Percentiles rank a stretch among this genome's conserved stretches.
phyloP scores from a whole-genome alignment of 1,284 basidiomycete genomes.

The Erythrobasidium hasegawianum region DNA sequence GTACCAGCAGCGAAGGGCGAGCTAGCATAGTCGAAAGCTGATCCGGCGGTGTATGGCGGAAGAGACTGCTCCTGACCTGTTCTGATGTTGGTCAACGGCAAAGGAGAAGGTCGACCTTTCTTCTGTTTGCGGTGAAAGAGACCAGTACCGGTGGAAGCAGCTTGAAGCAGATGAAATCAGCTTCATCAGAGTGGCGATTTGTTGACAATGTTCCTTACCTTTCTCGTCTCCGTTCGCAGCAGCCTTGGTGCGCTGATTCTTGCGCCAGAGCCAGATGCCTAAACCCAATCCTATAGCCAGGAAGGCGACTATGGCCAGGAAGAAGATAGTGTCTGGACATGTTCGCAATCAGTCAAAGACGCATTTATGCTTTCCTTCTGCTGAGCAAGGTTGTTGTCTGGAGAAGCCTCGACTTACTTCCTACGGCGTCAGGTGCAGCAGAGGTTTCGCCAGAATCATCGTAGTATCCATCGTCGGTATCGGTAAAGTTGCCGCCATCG shows the following conservation, averaged over 20 bases:
- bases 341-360: too few species aligned
- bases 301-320: constrained; percentile 30
- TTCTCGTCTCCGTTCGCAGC: background rate
- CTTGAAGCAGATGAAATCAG: too few species aligned
- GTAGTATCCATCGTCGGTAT: background rate
- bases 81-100: constrained; percentile 14
- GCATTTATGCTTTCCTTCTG: too few species aligned
- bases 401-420: constrained; percentile 6
- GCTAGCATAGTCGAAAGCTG: background rate
- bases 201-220: too few species aligned
- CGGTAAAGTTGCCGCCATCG: background rate
- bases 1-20: constrained; percentile 23
- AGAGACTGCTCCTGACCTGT: constrained; percentile 20
- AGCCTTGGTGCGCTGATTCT: constrained; percentile 11
- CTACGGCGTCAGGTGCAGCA: background rate
- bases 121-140: constrained; percentile 3
- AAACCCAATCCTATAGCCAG: constrained; percentile 17
- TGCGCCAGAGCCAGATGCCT: constrained; percentile 26
- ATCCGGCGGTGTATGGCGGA: constrained; percentile 13
- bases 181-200: background rate
- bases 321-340: constrained; percentile 29
- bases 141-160: background rate
- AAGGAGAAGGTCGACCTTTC: constrained; percentile 19
- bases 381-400: background rate
- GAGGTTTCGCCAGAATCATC: background rate